Evolutionary conservation across 78 protist genomes (phyloP).

Genomic region (Dictyostelium firmibasis): DNA sequence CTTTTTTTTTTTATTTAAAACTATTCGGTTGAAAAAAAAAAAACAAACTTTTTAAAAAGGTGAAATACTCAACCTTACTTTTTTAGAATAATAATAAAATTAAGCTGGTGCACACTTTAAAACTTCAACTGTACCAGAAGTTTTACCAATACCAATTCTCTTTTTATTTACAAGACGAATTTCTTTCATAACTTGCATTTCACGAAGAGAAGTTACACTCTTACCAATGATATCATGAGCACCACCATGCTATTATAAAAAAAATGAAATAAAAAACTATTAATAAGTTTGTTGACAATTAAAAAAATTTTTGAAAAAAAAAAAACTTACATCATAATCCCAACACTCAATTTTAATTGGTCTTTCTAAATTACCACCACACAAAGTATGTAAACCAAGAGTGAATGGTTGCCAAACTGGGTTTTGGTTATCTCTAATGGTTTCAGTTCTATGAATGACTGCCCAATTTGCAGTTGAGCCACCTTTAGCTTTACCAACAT

Average conservation of each 20-base stretch:
- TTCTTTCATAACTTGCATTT: constrained; percentile 67
- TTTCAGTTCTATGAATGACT: constrained; percentile 61
- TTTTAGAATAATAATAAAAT: not conserved
- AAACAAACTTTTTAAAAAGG: not conserved
- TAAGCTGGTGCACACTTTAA: constrained; percentile 26
- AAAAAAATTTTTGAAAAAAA: too few relatives aligned
- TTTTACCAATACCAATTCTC: constrained; percentile 46
- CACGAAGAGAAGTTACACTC: constrained; percentile 42
- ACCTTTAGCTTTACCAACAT: constrained; percentile 28
- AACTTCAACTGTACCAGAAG: constrained; percentile 49
- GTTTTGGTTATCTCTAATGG: constrained; percentile 47
- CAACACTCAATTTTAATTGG: constrained; percentile 49
- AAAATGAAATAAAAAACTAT: too few relatives aligned
- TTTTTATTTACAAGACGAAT: constrained; percentile 49
- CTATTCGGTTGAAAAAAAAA: too few relatives aligned
- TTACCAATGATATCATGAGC: constrained; percentile 59
- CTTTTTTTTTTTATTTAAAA: too few relatives aligned
- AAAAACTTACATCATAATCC: constrained; percentile 45
- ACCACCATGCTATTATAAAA: not conserved
- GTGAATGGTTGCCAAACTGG: constrained; percentile 61
- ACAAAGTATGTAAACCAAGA: constrained; percentile 5
- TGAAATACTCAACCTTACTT: not conserved
- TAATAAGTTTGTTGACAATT: too few relatives aligned
- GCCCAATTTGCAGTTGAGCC: constrained; percentile 49
- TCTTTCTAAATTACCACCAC: constrained; percentile 69